Evolutionary conservation across 2,329 filamentous ascomycete genomes (phyloP), one percentile per base, ranked within the genome.

Genomic region (Monilinia vaccinii-corymbosi): DNA sequence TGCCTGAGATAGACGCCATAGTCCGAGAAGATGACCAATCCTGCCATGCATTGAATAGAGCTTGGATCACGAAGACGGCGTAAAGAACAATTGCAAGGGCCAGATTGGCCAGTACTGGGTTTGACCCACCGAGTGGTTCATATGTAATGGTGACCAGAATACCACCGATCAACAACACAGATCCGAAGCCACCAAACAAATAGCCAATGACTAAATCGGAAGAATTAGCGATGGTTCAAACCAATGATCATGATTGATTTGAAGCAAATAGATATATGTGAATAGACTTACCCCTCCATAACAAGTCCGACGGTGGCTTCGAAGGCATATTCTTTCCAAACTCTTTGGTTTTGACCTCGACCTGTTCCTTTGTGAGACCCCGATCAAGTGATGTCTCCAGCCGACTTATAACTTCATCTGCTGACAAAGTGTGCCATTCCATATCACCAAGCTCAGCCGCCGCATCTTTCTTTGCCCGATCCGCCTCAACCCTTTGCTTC

Each of bases 1-100:
- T 88, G 23, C 80, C 85, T 53, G 85, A 88, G 70, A 92, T 91
- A 0, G 86, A 89, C 21, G 83, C 81, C 88, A 91, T 91, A 60
- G 91, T 87, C 7, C 83, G 50, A 31, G 82, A 86, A 0, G 86
- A 87, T 4, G 86, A 89, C 81, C 87, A 91, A 70, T 91, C 88
- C 67, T 86, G 83, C 76, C 79, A 87, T 68, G 81, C 80, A 68
- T 84, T 84, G 74, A 91, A 91, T 3, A 76, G 79, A 10, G 85
- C 87, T 67, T 87, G 83, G 48, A 86, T 81, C 62, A 84, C 72
- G 68, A 86, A 91, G 14, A 92, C 87, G 3, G 82, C 79, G 1
- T 86, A 71, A 6, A 91, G 75, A 6, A 91, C 87, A 67, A 90
- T 88, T 0, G 85, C 88, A 31, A 92, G 77, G 0, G 87, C 88